Evolutionary conservation across 208 protist species (phyloP).

Genomic region (Crithidia expoeki): DNA sequence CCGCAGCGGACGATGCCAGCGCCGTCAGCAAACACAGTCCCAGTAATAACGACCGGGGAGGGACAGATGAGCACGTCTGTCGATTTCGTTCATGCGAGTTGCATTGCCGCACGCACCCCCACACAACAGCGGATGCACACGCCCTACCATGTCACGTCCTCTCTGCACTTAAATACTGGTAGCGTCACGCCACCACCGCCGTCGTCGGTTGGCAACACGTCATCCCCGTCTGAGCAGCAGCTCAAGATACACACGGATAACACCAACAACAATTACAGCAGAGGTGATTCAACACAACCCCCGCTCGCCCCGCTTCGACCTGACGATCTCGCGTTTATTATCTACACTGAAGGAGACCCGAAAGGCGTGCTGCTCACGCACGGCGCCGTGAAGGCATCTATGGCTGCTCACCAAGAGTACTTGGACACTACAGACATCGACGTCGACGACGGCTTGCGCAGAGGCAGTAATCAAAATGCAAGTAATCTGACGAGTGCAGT

Average conservation of each 20-base stretch:
- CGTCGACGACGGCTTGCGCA: constrained; percentile 15
- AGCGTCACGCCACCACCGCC: no score
- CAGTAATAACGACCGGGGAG: neutral
- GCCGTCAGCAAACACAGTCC: constrained; percentile 1
- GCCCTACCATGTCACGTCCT: neutral
- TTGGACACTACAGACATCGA: constrained; percentile 31
- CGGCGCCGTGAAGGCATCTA: constrained; percentile 52
- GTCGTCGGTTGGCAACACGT: no score
- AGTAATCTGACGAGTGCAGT: no score
- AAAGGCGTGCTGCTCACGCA: constrained; percentile 88
- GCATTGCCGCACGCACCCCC: neutral
- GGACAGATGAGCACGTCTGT: neutral
- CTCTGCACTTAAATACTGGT: neutral
- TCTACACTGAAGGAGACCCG: constrained; percentile 83
- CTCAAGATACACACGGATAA: no score
- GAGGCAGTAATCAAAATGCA: neutral
- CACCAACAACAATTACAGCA: no score
- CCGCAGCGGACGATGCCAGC: neutral
- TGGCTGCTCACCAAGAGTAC: constrained; percentile 41
- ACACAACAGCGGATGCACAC: neutral
- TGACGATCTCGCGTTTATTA: constrained; percentile 63
- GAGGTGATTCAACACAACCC: constrained; percentile 5
- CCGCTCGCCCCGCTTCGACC: constrained; percentile 34
- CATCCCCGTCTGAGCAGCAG: no score
- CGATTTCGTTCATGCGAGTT: neutral